Base-by-base conservation (phyloP, 2,329 filamentous ascomycete species). In the Xylaria polymorpha region DNA sequence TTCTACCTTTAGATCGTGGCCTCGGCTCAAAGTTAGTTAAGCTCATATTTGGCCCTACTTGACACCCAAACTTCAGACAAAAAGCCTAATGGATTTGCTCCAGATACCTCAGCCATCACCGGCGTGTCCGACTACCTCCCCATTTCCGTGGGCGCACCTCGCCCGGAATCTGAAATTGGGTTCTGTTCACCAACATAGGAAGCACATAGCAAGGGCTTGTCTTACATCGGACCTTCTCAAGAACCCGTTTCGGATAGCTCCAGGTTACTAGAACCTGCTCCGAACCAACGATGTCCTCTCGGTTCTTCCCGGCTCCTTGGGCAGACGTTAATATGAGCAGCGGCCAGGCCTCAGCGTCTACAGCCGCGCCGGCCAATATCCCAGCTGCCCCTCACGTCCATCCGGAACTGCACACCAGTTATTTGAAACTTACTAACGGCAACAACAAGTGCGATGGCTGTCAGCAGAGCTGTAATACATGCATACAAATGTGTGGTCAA, bases 401-500 rank as follows among this genome's bases (percentile, higher is more conserved):
- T 35, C 43, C 22, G 6, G n/a, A 39, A 4, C 37, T 41, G n/a
- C 71, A 72, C 15, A 50, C 15, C 5, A 15, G 62, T 1, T 73
- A 60, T n/a, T 14, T 25, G 2, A 66, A 65, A 20, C 43, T 73
- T 6, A 32, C 35, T 0, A 25, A 37, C 9, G 56, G 43, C 12
- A 61, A 60, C 22, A 29, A 59, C 0, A 66, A 29, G 3, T 73
- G 72, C 53, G 61, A 71, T 53, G 7, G 20, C 0, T 73, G 72
- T 35, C 29, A 66, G 14, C 50, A 56, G 7, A n/a, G 35, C 15
- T 62, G 64, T 43, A 37, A n/a, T 2, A 14, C 63, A 1, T 60
- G 68, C 3, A 68, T 74, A 55, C 70, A 73, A 25, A 69, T 67
- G 44, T 74, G 73, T 25, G 18, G 4, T 18, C 6, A 3, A 18